Conservation (phyloP, 352 stramenopile species). For the Phytophthora melonis region DNA sequence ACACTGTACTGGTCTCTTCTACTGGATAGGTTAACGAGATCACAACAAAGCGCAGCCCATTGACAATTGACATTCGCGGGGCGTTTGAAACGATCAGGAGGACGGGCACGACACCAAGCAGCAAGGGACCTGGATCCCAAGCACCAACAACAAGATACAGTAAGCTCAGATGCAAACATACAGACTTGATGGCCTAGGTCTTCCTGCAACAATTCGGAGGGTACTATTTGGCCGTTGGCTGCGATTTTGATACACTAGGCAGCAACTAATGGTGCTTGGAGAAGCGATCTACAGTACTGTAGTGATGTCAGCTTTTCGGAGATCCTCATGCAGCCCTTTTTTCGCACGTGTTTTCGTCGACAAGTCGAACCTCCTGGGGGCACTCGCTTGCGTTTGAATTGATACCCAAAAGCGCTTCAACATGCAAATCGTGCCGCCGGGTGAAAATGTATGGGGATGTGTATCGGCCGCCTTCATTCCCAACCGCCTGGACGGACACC, state of each 20-base stretch:
- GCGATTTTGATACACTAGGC: no score
- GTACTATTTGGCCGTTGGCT: no score
- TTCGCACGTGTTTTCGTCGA: slow-evolving; percentile 14
- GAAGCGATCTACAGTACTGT: no score
- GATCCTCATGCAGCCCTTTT: slow-evolving; percentile 5
- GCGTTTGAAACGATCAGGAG: slow-evolving; percentile 15
- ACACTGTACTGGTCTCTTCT: background rate
- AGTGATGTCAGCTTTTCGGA: background rate
- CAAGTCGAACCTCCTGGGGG: slow-evolving; percentile 3
- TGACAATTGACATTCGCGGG: slow-evolving; percentile 4
- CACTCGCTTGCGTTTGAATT: slow-evolving; percentile 21
- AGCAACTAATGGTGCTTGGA: no score
- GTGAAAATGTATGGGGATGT: slow-evolving; percentile 7
- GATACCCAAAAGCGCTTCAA: slow-evolving; percentile 18
- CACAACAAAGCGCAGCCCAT: background rate
- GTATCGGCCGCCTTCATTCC: slow-evolving; percentile 3
- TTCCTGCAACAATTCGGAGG: no score
- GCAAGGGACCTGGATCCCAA: slow-evolving; percentile 4
- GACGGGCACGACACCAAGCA: slow-evolving; percentile 13
- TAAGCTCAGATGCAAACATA: no score
- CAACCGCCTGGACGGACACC: slow-evolving; percentile 9
- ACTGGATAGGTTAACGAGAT: slow-evolving; percentile 11
- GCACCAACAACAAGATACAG: slow-evolving; percentile 3
- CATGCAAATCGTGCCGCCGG: slow-evolving; percentile 25
- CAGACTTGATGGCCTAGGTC: no score